phyloP scores from a whole-genome alignment of 345 rosid genomes.

The Jatropha curcas region DNA sequence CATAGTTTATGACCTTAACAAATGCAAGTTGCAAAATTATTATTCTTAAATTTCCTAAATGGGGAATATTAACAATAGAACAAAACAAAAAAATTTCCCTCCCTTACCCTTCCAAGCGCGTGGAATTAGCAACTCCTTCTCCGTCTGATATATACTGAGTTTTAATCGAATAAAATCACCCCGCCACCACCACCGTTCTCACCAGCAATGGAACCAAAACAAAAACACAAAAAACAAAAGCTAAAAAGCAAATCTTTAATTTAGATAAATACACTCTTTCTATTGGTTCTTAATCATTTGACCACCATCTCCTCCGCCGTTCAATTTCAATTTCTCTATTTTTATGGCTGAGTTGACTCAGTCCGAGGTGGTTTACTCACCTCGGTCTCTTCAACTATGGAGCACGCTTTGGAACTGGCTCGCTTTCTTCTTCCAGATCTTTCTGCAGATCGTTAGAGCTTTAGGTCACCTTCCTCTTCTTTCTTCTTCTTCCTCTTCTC shows the following conservation, averaged over 20 bases:
- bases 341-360: conserved; percentile 92
- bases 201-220: neutral
- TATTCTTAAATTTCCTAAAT: no score
- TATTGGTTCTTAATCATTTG: neutral
- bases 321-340: no score
- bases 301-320: neutral
- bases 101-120: neutral
- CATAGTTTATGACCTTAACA: no score
- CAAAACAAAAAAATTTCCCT: no score
- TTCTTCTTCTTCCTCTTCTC: conserved; percentile 50
- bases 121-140: neutral
- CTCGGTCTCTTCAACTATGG: conserved; percentile 64
- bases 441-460: conserved; percentile 63
- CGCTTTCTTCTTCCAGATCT: conserved; percentile 82
- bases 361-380: conserved; percentile 72
- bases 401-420: conserved; percentile 74
- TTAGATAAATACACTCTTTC: neutral
- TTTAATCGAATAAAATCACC: no score
- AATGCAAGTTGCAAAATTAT: no score
- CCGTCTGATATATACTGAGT: no score
- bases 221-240: neutral
- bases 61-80: no score
- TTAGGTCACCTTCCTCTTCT: conserved; percentile 69
- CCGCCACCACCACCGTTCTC: conserved; percentile 9
- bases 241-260: neutral